phyloP scores from a whole-genome alignment of 768 basidiomycete species.

The Phaeotremella skinneri region DNA sequence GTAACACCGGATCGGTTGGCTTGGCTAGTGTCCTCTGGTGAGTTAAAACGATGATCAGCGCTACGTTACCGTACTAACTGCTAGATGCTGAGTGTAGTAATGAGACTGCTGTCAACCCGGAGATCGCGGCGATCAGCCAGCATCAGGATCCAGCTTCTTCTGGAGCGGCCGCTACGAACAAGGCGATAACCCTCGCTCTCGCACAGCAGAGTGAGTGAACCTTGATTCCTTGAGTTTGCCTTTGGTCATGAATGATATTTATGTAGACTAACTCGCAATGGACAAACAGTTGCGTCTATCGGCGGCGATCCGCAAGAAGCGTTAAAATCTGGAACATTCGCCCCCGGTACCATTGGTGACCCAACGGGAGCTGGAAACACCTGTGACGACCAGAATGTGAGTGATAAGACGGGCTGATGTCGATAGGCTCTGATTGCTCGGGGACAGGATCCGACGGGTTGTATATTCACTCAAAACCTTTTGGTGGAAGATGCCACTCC shows the following conservation, averaged over 20 bases:
- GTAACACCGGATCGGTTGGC: slow-evolving; percentile 58
- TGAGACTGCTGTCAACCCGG: slow-evolving; percentile 61
- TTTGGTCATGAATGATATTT: too few species aligned
- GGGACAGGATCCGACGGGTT: slow-evolving; percentile 57
- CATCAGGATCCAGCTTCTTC: slow-evolving; percentile 67
- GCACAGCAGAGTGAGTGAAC: slow-evolving; percentile 58
- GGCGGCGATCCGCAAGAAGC: slow-evolving; percentile 64
- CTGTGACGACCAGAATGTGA: slow-evolving; percentile 53
- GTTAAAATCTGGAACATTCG: slow-evolving; percentile 63
- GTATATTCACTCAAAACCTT: slow-evolving; percentile 65
- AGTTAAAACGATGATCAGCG: slow-evolving; percentile 2
- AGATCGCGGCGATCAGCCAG: slow-evolving; percentile 65
- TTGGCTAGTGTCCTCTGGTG: slow-evolving; percentile 29
- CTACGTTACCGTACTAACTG: slow-evolving; percentile 51
- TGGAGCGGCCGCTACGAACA: slow-evolving; percentile 63
- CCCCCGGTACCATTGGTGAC: slow-evolving; percentile 60
- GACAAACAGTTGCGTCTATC: slow-evolving; percentile 55
- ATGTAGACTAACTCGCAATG: background rate
- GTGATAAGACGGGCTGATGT: background rate
- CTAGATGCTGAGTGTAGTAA: too few species aligned
- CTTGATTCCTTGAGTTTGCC: background rate
- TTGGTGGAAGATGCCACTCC: slow-evolving; percentile 21
- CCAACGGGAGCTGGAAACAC: slow-evolving; percentile 60
- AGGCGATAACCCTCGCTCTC: slow-evolving; percentile 62
- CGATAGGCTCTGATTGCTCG: slow-evolving; percentile 37